Evolutionary conservation across 495 filamentous ascomycete species (phyloP).

Genomic region (Immersiella caudata): DNA sequence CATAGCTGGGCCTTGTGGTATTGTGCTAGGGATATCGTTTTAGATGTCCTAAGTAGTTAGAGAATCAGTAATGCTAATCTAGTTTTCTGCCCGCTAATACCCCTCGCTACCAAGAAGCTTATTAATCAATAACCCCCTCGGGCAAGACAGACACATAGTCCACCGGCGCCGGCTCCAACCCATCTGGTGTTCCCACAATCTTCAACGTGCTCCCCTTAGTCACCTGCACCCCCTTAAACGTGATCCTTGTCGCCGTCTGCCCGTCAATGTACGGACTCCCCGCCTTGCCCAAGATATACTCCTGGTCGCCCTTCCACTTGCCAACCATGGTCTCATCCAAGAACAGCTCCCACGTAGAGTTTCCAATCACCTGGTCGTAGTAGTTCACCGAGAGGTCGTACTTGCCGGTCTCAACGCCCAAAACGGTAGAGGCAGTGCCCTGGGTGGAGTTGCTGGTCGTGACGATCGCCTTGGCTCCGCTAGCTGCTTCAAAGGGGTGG

Average conservation of each 20-base stretch:
- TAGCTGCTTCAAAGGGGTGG: conserved; percentile 59
- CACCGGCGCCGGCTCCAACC: conserved; percentile 63
- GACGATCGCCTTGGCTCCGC: conserved; percentile 34
- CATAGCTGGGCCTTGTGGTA: no score
- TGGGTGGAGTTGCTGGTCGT: conserved; percentile 45
- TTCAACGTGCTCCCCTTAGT: conserved; percentile 59
- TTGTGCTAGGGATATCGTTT: no score
- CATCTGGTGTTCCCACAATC: conserved; percentile 62
- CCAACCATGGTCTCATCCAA: conserved; percentile 34
- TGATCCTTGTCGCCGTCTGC: conserved; percentile 64
- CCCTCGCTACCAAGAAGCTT: no score
- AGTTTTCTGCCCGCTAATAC: no score
- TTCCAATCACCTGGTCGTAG: conserved; percentile 62
- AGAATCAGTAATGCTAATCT: no score
- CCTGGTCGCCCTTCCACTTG: conserved; percentile 60
- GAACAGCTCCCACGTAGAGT: conserved; percentile 45
- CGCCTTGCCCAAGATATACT: conserved; percentile 59
- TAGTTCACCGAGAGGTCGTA: conserved; percentile 70
- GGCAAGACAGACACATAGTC: conserved; percentile 70
- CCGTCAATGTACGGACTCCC: conserved; percentile 62
- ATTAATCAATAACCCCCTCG: conserved; percentile 60
- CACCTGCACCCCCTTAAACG: conserved; percentile 55
- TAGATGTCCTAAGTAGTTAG: no score
- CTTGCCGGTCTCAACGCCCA: conserved; percentile 52
- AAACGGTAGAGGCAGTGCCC: conserved; percentile 51